Evolutionary conservation across 2,329 filamentous ascomycete species (phyloP), one percentile per base, ranked within the genome.

Genomic region (Hypoxylon sp.): DNA sequence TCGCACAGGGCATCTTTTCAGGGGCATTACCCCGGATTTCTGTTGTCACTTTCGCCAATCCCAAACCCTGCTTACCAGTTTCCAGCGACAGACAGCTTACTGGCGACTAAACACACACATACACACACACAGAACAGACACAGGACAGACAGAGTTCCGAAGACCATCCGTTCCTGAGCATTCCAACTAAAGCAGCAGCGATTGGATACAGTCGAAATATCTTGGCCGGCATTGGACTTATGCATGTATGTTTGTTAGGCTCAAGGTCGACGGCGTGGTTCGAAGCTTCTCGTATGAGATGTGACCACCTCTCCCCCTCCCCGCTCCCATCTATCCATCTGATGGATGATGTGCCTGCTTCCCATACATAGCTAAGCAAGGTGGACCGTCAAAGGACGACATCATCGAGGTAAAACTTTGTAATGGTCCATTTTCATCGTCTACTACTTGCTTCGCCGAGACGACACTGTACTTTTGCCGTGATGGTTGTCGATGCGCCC

Each of bases 11-110:
- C 49, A 48, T 58, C 40, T 40, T n/a, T 49, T n/a, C 37, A 57
- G 55, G 61, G 58, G 59, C 54, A 53, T 67, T 70, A 70, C 67
- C 68, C 68, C 68, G 57, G 68, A 70, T 70, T 70, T 55, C 64
- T n/a, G n/a, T 52, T 18, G 26, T 20, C 52, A 37, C 33, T 33
- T 46, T 58, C 58, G 50, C 46, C 43, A 47, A 64, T 61, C 57
- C 58, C 55, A 47, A 64, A 62, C 57, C 58, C 55, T 52, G 54
- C 50, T 40, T n/a, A n/a, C n/a, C n/a, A n/a, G n/a, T n/a, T n/a
- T n/a, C n/a, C n/a, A n/a, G n/a, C n/a, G n/a, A n/a, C n/a, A n/a
- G n/a, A n/a, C n/a, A n/a, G n/a, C n/a, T n/a, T n/a, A 20, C 27
- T 27, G 29, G 31, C 37, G 26, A 49, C 31, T 20, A 18, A 20